Conservation (phyloP, 2,329 filamentous ascomycete species). For the Colletotrichum falcatum region DNA sequence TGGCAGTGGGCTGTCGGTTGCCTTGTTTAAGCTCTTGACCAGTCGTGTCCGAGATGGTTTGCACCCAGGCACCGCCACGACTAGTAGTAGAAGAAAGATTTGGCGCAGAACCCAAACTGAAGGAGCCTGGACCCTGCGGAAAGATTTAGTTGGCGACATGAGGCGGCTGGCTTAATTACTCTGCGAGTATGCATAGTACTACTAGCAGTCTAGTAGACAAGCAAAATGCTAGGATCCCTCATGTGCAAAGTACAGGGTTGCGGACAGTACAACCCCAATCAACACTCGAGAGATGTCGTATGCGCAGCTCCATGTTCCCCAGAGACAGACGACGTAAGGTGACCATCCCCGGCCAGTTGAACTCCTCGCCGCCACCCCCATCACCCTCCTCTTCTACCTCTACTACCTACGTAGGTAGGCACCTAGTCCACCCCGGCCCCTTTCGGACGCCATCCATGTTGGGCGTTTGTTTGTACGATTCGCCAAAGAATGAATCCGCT, state of each 20-base stretch:
- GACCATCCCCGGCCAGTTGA: neutral
- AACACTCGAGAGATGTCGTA: neutral
- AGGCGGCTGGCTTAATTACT: neutral
- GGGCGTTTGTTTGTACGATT: conserved; percentile 12
- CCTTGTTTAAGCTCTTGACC: neutral
- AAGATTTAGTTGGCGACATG: neutral
- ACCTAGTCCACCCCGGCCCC: conserved; percentile 22
- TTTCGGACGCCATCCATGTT: conserved; percentile 2
- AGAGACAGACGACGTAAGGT: neutral
- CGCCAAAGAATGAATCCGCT: conserved; percentile 18
- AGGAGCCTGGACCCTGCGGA: conserved; percentile 1
- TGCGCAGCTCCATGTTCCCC: neutral
- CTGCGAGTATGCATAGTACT: neutral
- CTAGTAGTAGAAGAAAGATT: conserved; percentile 2
- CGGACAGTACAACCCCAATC: neutral
- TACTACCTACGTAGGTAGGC: too few species aligned
- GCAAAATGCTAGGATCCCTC: neutral
- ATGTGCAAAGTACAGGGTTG: neutral
- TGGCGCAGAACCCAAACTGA: conserved; percentile 5
- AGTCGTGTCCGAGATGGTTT: neutral
- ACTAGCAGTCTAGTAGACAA: too few species aligned
- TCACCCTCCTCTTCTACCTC: too few species aligned
- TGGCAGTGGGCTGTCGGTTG: neutral
- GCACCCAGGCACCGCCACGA: neutral
- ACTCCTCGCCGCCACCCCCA: conserved; percentile 3